Evolutionary conservation across 371 early-diverging fungal species (phyloP).

Genomic region (Globomyces sp.): DNA sequence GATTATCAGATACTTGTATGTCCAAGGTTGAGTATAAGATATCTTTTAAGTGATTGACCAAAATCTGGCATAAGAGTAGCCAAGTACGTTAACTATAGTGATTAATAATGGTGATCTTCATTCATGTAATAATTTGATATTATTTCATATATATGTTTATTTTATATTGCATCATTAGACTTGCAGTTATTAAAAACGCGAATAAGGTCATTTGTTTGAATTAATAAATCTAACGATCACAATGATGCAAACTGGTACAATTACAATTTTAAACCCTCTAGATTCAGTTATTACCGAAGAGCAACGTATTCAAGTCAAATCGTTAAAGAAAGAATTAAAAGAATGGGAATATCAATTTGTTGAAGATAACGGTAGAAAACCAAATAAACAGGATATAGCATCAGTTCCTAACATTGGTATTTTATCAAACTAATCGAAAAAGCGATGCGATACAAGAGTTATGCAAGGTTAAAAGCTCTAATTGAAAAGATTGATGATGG

Average conservation of each 20-base stretch:
- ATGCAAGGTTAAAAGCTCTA: slow-evolving; percentile 40
- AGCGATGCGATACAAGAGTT: slow-evolving; percentile 40
- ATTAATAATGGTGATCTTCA: too few relatives aligned
- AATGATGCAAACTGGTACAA: neutral
- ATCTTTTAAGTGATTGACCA: too few relatives aligned
- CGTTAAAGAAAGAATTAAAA: slow-evolving; percentile 50
- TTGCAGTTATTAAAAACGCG: neutral
- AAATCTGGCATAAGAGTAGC: too few relatives aligned
- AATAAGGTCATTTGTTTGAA: neutral
- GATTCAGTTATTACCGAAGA: slow-evolving; percentile 9
- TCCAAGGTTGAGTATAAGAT: too few relatives aligned
- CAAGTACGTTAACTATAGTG: too few relatives aligned
- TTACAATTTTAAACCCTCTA: neutral
- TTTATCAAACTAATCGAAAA: neutral
- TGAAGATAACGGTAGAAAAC: slow-evolving; percentile 44
- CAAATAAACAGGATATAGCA: slow-evolving; percentile 53
- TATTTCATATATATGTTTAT: too few relatives aligned
- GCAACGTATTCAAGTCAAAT: slow-evolving; percentile 38
- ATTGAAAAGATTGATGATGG: neutral
- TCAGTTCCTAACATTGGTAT: slow-evolving; percentile 41
- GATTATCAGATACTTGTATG: too few relatives aligned
- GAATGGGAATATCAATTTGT: slow-evolving; percentile 54
- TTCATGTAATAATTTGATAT: too few relatives aligned
- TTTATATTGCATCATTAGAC: too few relatives aligned
- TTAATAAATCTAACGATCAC: neutral